Evolutionary conservation across 805 yeast genomes (phyloP).

Genomic region (Candida mattraensis): DNA sequence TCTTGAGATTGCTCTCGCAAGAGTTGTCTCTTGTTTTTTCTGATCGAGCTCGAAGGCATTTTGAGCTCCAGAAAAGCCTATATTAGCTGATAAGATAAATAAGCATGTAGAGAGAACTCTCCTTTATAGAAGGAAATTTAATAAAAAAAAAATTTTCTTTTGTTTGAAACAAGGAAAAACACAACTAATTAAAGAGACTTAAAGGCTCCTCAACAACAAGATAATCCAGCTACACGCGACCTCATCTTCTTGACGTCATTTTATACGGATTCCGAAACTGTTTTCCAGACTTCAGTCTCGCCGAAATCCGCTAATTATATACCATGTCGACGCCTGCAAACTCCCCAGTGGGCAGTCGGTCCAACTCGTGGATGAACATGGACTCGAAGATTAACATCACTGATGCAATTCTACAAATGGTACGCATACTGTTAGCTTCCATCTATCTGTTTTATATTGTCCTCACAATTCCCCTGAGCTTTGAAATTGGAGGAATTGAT

Average conservation of each 20-base stretch:
- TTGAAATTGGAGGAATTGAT: constrained; percentile 87
- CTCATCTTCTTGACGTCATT: not conserved
- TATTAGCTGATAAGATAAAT: constrained; percentile 1
- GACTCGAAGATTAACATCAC: constrained; percentile 10
- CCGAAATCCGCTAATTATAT: no score
- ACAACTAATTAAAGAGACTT: no score
- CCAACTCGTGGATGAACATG: constrained; percentile 5
- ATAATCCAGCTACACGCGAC: no score
- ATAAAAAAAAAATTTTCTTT: not conserved
- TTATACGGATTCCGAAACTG: no score
- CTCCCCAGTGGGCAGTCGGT: constrained; percentile 7
- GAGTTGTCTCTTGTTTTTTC: constrained; percentile 20
- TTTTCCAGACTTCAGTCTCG: no score
- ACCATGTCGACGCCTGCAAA: constrained; percentile 8
- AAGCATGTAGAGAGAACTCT: constrained; percentile 2
- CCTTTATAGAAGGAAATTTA: not conserved
- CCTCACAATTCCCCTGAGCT: constrained; percentile 86
- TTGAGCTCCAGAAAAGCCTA: no score
- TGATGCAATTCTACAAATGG: constrained; percentile 19
- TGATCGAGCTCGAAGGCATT: constrained; percentile 21
- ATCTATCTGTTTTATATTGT: constrained; percentile 68
- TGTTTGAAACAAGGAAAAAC: not conserved
- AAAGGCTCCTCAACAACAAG: no score
- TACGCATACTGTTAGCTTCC: constrained; percentile 47
- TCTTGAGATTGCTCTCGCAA: no score